phyloP scores from a whole-genome alignment of 1,139 yeast species.

The Diutina mesorugosa region DNA sequence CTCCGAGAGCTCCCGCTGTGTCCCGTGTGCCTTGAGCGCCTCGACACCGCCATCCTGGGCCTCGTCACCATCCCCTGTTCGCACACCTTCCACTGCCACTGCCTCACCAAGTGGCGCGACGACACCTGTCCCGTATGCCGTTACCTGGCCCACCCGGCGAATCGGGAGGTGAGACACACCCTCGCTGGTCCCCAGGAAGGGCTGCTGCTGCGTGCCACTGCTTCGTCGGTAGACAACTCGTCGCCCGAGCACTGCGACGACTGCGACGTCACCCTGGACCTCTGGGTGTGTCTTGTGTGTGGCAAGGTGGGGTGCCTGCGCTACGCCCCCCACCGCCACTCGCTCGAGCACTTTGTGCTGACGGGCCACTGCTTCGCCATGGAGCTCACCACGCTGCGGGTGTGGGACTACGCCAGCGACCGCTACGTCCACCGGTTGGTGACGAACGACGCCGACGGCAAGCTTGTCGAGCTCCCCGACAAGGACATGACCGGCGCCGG shows the following conservation, averaged over 20 bases:
- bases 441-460: slow-evolving; percentile 79
- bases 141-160: slow-evolving; percentile 42
- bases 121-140: slow-evolving; percentile 90
- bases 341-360: slow-evolving; percentile 63
- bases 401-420: slow-evolving; percentile 94
- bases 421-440: slow-evolving; percentile 79
- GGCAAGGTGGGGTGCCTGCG: slow-evolving; percentile 88
- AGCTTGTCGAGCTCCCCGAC: slow-evolving; percentile 57
- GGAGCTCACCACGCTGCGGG: slow-evolving; percentile 77
- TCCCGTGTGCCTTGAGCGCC: slow-evolving; percentile 84
- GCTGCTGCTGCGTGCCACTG: slow-evolving; percentile 3
- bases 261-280: slow-evolving; percentile 47
- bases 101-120: slow-evolving; percentile 82
- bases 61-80: slow-evolving; percentile 82
- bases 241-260: slow-evolving; percentile 21
- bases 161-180: slow-evolving; percentile 22
- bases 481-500: slow-evolving; percentile 10
- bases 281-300: slow-evolving; percentile 88
- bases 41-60: slow-evolving; percentile 78
- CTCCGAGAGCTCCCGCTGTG: slow-evolving; percentile 69
- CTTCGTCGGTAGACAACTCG: background rate
- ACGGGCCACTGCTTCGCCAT: slow-evolving; percentile 87
- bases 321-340: slow-evolving; percentile 72
- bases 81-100: slow-evolving; percentile 87
- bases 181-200: slow-evolving; percentile 7